Base-by-base conservation (phyloP, 768 basidiomycete species). In the Leccinum sublutescens region DNA sequence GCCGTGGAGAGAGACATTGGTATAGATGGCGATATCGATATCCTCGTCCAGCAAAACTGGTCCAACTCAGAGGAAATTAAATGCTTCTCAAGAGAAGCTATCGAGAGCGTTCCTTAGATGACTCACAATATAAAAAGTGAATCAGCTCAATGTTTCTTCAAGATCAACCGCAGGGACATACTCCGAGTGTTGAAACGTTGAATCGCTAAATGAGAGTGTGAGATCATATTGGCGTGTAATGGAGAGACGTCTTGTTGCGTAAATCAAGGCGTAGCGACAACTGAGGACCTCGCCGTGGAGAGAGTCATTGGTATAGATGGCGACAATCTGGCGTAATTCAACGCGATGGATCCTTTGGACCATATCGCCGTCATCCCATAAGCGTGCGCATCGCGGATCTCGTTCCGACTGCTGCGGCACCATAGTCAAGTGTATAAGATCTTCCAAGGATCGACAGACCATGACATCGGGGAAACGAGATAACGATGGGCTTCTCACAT, bases 371-470 rank as follows among this genome's bases (percentile, higher is more conserved):
- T 19, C n/a, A 51, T 45, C 45, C 33, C 47, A 47, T 38, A 25
- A 21, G 52, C 11, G 29, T 33, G 23, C 33, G 40, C 40, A 19
- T 43, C 40, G 5, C 5, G 19, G 23, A 34, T 34, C 38, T 52
- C 21, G 21, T 51, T 56, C 54, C 43, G 54, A 63, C 56, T 55
- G 48, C 38, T 12, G 50, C 31, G 50, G 59, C 1, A 12, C 17
- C 54, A 15, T 6, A 19, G 9, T 14, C 33, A 29, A 31, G 40
- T 11, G 31, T 15, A 23, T 36, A 25, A 12, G 55, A 59, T 55
- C 61, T 50, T 61, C 53, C 34, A 25, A 51, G 40, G 65, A 64
- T 58, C 56, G 62, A 59, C 65, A 21, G 53, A 14, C 54, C 45
- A 40, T 47, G 27, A 27, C 50, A 33, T 43, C 27, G 36, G 50